Evolutionary conservation across 1,139 yeast species (phyloP).

Genomic region (Candida sanyaensis): DNA sequence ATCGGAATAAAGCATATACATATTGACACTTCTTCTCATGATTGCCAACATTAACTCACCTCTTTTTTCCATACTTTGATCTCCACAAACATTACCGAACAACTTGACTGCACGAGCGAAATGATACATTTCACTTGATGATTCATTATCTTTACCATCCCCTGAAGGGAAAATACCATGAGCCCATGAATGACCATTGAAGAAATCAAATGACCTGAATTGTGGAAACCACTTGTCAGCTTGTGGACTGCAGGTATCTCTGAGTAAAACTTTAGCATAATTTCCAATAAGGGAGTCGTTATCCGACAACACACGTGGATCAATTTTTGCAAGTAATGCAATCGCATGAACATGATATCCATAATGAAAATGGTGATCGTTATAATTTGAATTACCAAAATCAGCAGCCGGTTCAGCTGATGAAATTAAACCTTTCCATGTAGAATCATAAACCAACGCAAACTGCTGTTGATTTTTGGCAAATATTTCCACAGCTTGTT

Average conservation of each 20-base stretch:
- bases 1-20: conserved; percentile 44
- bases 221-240: conserved; percentile 41
- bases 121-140: conserved; percentile 49
- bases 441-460: conserved; percentile 65
- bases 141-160: conserved; percentile 51
- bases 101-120: conserved; percentile 47
- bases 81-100: conserved; percentile 35
- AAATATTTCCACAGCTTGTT: conserved; percentile 61
- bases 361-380: conserved; percentile 83
- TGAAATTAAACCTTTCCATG: conserved; percentile 77
- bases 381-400: conserved; percentile 76
- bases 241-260: conserved; percentile 45
- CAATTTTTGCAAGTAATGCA: conserved; percentile 62
- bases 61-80: conserved; percentile 36
- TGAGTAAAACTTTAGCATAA: conserved; percentile 35
- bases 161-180: conserved; percentile 47
- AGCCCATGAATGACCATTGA: conserved; percentile 50
- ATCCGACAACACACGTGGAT: conserved; percentile 32
- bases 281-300: conserved; percentile 30
- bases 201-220: conserved; percentile 47
- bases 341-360: conserved; percentile 78
- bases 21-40: conserved; percentile 42
- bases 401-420: conserved; percentile 68
- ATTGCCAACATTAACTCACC: conserved; percentile 45
- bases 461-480: conserved; percentile 56